These are phyloP conservation scores for Chaetomium strumarium DNA, from an alignment of 2,329 filamentous ascomycete species.

Conservation along the genomic window DNA sequence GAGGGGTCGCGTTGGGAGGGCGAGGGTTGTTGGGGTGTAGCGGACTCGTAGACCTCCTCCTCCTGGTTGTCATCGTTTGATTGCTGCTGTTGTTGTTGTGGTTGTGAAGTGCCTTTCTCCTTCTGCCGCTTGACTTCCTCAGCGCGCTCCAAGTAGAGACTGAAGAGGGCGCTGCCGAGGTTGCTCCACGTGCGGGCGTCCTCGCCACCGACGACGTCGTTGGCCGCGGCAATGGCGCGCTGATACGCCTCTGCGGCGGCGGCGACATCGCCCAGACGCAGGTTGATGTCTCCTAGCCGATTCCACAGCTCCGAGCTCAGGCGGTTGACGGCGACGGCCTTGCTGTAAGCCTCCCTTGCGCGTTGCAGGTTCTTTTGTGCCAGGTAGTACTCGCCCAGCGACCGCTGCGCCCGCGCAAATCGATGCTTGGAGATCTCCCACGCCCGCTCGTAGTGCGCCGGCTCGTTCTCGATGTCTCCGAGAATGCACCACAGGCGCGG, in stretches of 20 bases:
- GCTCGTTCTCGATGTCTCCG: conserved; percentile 76
- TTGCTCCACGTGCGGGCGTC: conserved; percentile 96
- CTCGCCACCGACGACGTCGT: conserved; percentile 64
- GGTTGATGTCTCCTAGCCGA: conserved; percentile 78
- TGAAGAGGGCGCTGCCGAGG: conserved; percentile 75
- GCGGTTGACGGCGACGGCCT: conserved; percentile 72
- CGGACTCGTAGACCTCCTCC: conserved; percentile 23
- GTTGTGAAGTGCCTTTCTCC: conserved; percentile 21
- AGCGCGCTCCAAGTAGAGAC: conserved; percentile 53
- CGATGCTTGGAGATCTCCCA: conserved; percentile 79
- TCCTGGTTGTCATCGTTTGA: conserved; percentile 25
- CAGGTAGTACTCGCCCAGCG: conserved; percentile 74
- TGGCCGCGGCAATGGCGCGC: conserved; percentile 63
- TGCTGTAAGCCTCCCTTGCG: conserved; percentile 71
- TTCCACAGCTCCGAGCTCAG: conserved; percentile 84
- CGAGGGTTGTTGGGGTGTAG: neutral
- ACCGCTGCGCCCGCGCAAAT: conserved; percentile 82
- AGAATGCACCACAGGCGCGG: conserved; percentile 88
- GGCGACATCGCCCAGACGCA: conserved; percentile 70
- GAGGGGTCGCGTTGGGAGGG: conserved; percentile 42
- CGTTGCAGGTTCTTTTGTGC: conserved; percentile 57
- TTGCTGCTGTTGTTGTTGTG: neutral
- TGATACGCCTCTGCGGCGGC: conserved; percentile 80
- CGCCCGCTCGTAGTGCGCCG: conserved; percentile 71
- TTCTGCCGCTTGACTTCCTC: conserved; percentile 33